Conservation (phyloP, 1,284 basidiomycete species). For the Papiliotrema flavescens region DNA sequence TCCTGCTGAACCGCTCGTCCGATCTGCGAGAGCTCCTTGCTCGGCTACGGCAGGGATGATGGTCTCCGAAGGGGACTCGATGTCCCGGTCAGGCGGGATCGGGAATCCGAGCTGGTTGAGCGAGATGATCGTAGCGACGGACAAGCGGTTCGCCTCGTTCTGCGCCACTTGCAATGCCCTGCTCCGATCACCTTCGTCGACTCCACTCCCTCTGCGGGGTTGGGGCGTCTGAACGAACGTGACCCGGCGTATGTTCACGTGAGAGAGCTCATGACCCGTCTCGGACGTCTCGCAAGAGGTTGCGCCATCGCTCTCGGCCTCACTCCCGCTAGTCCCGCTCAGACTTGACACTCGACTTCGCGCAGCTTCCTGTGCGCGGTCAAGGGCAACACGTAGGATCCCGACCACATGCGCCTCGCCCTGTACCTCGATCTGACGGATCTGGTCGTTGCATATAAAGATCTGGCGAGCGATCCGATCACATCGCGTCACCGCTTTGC, state of each 20-base stretch:
- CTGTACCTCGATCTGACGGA: constrained; percentile 24
- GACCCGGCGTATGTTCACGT: no score
- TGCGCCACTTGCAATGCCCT: background rate
- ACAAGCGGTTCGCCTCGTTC: constrained; percentile 4
- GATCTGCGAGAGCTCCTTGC: no score
- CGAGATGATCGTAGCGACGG: constrained; percentile 13
- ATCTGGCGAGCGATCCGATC: constrained; percentile 27
- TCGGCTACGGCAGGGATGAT: no score
- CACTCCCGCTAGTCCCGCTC: background rate
- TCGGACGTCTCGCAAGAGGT: background rate
- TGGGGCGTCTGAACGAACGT: background rate
- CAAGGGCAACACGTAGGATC: constrained; percentile 6
- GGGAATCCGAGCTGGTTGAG: constrained; percentile 17
- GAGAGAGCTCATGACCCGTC: no score
- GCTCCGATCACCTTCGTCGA: background rate
- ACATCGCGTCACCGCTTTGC: constrained; percentile 8
- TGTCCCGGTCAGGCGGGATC: constrained; percentile 9
- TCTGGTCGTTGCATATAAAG: constrained; percentile 28
- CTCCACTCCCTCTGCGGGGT: background rate
- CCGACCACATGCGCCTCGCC: constrained; percentile 18
- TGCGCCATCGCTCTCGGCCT: background rate
- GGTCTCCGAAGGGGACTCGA: background rate
- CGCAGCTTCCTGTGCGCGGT: background rate
- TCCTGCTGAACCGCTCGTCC: no score
- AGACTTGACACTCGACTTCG: background rate